Evolutionary conservation across 2,329 filamentous ascomycete genomes (phyloP).

Genomic region (Conoideocrella luteorostrata): DNA sequence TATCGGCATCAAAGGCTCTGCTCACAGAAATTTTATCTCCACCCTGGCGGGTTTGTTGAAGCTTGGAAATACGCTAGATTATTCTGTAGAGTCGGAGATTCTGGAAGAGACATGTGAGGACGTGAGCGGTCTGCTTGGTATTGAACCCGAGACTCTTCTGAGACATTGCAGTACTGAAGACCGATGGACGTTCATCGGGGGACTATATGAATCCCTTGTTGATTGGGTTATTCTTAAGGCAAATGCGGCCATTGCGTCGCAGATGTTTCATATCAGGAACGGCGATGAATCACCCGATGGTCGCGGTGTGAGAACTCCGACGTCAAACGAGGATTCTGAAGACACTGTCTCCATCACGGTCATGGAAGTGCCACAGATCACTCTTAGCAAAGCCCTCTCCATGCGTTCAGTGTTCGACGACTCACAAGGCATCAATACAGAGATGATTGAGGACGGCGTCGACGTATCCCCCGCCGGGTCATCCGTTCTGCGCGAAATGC

Average conservation of each 20-base stretch:
- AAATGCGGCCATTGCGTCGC: slow-evolving; percentile 73
- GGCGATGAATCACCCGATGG: slow-evolving; percentile 63
- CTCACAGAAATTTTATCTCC: slow-evolving; percentile 77
- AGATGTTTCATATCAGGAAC: slow-evolving; percentile 62
- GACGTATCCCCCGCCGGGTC: slow-evolving; percentile 67
- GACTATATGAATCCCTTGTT: slow-evolving; percentile 87
- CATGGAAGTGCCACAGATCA: slow-evolving; percentile 74
- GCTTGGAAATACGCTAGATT: slow-evolving; percentile 83
- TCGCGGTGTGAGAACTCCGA: slow-evolving; percentile 55
- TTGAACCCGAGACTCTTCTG: slow-evolving; percentile 77
- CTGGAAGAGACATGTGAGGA: slow-evolving; percentile 87
- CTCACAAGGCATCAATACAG: slow-evolving; percentile 82
- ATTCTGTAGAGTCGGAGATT: slow-evolving; percentile 74
- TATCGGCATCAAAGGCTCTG: slow-evolving; percentile 86
- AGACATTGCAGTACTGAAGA: slow-evolving; percentile 79
- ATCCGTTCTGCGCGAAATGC: slow-evolving; percentile 83
- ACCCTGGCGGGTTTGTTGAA: slow-evolving; percentile 82
- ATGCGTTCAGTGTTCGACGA: slow-evolving; percentile 93
- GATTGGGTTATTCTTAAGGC: slow-evolving; percentile 91
- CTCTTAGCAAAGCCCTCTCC: slow-evolving; percentile 78
- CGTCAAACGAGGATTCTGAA: slow-evolving; percentile 61
- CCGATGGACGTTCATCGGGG: slow-evolving; percentile 72
- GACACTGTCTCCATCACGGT: slow-evolving; percentile 88
- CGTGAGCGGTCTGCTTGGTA: slow-evolving; percentile 74
- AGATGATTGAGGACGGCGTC: slow-evolving; percentile 95